phyloP scores from a whole-genome alignment of 208 protist genomes.

The Porcisia deanei region DNA sequence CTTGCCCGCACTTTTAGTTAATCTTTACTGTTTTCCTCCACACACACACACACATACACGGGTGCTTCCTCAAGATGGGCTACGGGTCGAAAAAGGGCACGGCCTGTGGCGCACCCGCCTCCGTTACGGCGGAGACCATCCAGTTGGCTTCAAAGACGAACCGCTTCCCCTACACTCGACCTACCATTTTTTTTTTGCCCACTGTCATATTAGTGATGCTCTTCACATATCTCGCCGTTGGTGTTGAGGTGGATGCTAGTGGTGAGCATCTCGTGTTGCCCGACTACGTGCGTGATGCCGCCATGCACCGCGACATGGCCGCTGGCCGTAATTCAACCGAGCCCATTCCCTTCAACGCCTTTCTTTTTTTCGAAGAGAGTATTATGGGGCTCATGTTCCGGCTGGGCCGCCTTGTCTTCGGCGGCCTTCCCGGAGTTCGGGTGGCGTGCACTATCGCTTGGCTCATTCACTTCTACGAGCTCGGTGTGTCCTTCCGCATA shows the following conservation, averaged over 20 bases:
- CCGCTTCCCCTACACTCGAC: slow-evolving; percentile 38
- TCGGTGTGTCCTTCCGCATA: slow-evolving; percentile 49
- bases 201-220: slow-evolving; percentile 43
- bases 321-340: not conserved
- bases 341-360: not conserved
- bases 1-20: too few species aligned
- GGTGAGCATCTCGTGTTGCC: slow-evolving; percentile 39
- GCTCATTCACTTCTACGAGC: slow-evolving; percentile 56
- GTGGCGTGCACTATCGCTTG: slow-evolving; percentile 41
- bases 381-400: slow-evolving; percentile 46
- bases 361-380: slow-evolving; percentile 45
- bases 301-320: not conserved
- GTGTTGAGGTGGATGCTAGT: slow-evolving; percentile 28
- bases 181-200: slow-evolving; percentile 40
- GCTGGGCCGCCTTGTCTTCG: slow-evolving; percentile 31
- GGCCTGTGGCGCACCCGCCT: not conserved
- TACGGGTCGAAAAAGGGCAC: not conserved
- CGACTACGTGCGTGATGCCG: slow-evolving; percentile 20
- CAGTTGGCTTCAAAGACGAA: not conserved
- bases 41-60: not conserved
- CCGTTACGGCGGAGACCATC: not conserved
- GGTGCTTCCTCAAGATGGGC: not conserved
- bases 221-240: slow-evolving; percentile 63
- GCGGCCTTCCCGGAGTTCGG: slow-evolving; percentile 40
- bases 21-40: too few species aligned